Evolutionary conservation across 2,329 filamentous ascomycete genomes (phyloP), one percentile per base, ranked within the genome.

Genomic region (Phyllosticta citribraziliensis): DNA sequence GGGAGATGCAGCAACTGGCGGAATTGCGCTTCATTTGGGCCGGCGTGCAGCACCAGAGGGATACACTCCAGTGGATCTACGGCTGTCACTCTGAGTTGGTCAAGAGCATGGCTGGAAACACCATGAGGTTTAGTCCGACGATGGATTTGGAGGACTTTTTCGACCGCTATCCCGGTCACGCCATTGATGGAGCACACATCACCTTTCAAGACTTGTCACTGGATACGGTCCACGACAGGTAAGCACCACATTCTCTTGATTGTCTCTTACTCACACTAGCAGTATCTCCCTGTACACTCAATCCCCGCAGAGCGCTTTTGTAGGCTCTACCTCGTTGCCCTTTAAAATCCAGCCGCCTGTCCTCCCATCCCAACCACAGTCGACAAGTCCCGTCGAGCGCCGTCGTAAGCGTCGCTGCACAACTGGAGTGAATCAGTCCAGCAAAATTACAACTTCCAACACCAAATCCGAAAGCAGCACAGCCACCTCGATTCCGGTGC

Each of bases 81-180:
- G 83, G 82, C 25, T 88, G 87, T n/a, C 91, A 96, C 68, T 80
- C 84, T 0, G 88, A 92, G 70, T 79, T 95, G n/a, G 86, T 92
- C 58, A 88, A 89, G 69, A 85, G 83, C 3, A 73, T 91, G 20
- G 81, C 84, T 1, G 85, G 80, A 59, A 89, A 84, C 64, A 81
- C 85, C 0, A 86, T 89, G 80, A 79, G 88, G 10, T 91, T 90
- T 66, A 86, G 86, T 0, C 87, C 89, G 0, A 88, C 89, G 1
- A 93, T 94, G 68, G 89, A 94, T 64, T 82, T 92, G 14, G 90
- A 94, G 65, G 89, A 94, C 69, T 95, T 95, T 73, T 92, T 94
- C 67, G 89, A 94, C 67, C 82, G 91, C 27, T 96, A 96, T 20
- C 85, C 84, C 0, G 87, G 85, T 0, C 80, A 84, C 61, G 78